phyloP scores from a whole-genome alignment of 1,284 basidiomycete species.

The Puccinia horiana region DNA sequence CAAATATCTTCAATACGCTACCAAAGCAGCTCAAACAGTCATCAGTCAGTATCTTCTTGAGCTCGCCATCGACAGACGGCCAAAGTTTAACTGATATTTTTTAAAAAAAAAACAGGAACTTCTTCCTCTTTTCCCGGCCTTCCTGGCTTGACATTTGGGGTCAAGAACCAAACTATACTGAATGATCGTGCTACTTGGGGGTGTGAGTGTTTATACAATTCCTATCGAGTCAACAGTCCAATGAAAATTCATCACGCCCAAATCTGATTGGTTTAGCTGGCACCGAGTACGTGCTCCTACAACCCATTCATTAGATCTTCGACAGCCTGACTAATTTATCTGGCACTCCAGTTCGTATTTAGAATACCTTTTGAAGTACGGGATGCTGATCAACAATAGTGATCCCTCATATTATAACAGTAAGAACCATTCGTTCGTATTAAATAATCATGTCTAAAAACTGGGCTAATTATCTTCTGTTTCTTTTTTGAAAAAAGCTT shows the following conservation, averaged over 20 bases:
- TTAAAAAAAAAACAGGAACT: neutral
- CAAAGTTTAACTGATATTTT: neutral
- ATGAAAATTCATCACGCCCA: neutral
- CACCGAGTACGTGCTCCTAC: slow-evolving; percentile 17
- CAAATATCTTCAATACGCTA: slow-evolving; percentile 39
- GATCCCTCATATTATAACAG: slow-evolving; percentile 36
- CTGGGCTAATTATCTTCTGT: neutral
- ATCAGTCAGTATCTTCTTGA: slow-evolving; percentile 26
- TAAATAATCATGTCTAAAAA: neutral
- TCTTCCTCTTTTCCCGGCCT: slow-evolving; percentile 16
- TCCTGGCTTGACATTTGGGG: slow-evolving; percentile 35
- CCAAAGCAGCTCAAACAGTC: slow-evolving; percentile 22
- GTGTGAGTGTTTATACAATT: neutral
- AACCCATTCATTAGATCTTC: neutral
- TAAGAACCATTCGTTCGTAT: no score
- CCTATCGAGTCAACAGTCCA: neutral
- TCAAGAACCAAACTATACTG: slow-evolving; percentile 32
- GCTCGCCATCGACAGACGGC: no score
- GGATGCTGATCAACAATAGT: slow-evolving; percentile 33
- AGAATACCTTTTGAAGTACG: slow-evolving; percentile 48
- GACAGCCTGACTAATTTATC: neutral
- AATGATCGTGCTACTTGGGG: slow-evolving; percentile 33
- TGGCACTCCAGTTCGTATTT: slow-evolving; percentile 32
- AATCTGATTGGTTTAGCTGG: slow-evolving; percentile 23
- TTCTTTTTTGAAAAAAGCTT: neutral